Percentiles rank a stretch among this genome's conserved stretches.
These are phyloP conservation scores for Malassezia psittaci DNA, from an alignment of 1,284 basidiomycete species.

Conservation along the genomic window DNA sequence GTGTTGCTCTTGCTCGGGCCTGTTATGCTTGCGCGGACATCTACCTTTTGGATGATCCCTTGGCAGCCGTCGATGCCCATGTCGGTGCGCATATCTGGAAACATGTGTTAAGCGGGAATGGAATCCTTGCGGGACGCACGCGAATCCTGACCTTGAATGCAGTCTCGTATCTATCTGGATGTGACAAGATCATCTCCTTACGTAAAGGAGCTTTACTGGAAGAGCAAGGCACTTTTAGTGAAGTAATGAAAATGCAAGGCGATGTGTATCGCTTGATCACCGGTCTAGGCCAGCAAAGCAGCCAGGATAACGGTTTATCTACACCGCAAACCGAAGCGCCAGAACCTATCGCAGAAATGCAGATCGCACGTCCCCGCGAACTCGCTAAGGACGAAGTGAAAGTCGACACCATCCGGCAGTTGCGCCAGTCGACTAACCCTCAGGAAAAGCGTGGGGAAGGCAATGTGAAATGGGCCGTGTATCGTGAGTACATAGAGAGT, in stretches of 20 bases:
- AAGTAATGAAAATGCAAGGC: slow-evolving; percentile 56
- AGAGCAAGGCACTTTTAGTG: slow-evolving; percentile 63
- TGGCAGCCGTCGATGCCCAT: slow-evolving; percentile 56
- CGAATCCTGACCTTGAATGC: slow-evolving; percentile 81
- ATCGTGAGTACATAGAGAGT: slow-evolving; percentile 37
- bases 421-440: slow-evolving; percentile 36
- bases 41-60: slow-evolving; percentile 55
- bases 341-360: slow-evolving; percentile 21
- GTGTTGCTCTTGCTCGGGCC: slow-evolving; percentile 57
- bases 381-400: slow-evolving; percentile 34
- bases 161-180: slow-evolving; percentile 69
- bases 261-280: slow-evolving; percentile 69
- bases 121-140: slow-evolving; percentile 69
- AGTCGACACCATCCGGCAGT: slow-evolving; percentile 37
- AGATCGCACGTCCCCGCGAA: slow-evolving; percentile 22
- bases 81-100: slow-evolving; percentile 58
- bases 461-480: slow-evolving; percentile 38
- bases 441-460: slow-evolving; percentile 39
- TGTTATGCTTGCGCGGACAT: slow-evolving; percentile 55
- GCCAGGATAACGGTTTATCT: slow-evolving; percentile 21
- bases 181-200: slow-evolving; percentile 69
- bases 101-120: slow-evolving; percentile 76
- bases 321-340: slow-evolving; percentile 15
- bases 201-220: slow-evolving; percentile 51
- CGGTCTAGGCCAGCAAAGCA: slow-evolving; percentile 51